Evolutionary conservation across 2,329 filamentous ascomycete species (phyloP), one percentile per base, ranked within the genome.

Genomic region (Penicillium sp.): DNA sequence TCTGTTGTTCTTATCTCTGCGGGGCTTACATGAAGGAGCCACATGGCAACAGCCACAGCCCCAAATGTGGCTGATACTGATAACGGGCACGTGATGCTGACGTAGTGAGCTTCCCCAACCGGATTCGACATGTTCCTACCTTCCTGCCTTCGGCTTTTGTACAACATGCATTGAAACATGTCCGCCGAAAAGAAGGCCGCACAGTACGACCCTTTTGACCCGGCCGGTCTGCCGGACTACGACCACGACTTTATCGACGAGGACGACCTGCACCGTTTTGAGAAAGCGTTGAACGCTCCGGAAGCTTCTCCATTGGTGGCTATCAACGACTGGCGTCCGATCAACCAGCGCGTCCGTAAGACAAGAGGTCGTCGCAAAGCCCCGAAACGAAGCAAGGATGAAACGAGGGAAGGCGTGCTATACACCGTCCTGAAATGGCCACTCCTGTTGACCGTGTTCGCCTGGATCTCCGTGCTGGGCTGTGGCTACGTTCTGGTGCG

Each of bases 361-460:
- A 72, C 64, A 57, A 70, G 67, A 61, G 58, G 60, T 33, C 67
- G 82, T 27, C 79, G 79, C 30, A 75, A 71, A 52, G 54, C 57
- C 14, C 68, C 71, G 2, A 67, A 66, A 18, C 79, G 88, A 51
- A 87, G 83, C 57, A 89, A 85, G 65, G 94, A 99, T 69, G 94
- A 99, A 77, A 97, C 92, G 2, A 81, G 94, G 60, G 94, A 99
- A 75, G 94, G 94, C 18, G 90, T 94, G 67, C 80, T 96, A 10
- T 99, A 99, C 70, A 84, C 83, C 1, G 70, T 99, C 40, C 78
- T 95, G 46, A 96, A 97, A 72, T 97, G 92, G 88, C 94, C 94
- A 2, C 81, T 99, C 60, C 79, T 99, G 30, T 71, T 91, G 30
- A 81, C 88, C 36, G 90, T 96, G 2, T 80, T 87, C 42, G 83